Base-by-base conservation (phyloP, 306 rosid genomes). In the Chamaecrista fasciculata region DNA sequence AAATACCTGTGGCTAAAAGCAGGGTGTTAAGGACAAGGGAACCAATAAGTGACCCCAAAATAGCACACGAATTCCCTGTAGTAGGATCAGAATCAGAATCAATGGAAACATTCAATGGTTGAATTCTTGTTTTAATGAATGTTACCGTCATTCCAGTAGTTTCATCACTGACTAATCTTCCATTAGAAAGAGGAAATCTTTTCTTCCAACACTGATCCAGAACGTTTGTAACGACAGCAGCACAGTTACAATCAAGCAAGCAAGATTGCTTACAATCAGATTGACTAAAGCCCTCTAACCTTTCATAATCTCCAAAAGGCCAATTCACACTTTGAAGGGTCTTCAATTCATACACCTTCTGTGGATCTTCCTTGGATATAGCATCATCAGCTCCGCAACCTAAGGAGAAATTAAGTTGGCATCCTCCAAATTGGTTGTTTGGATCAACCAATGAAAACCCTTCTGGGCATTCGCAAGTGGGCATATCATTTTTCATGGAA, bases 181-280 rank as follows among this genome's bases (percentile, higher is more conserved):
- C 87, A 57, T 79, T 79, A 39, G 65, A 19, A 37, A 83, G 77
- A n/a, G 87, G 84, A 0, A 69, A 50, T 31, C 67, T 68, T 29
- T 83, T 83, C 84, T 72, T 72, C 79, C 79, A 83, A 50, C 87
- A 83, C 0, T 29, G 33, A 5, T 23, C 6, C 20, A 6, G 0
- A 0, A n/a, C n/a, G 9, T 3, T 39, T 7, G 25, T 63, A 39
- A 83, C 14, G 3, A 51, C 81, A 52, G 58, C 55, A 34, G 55
- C 75, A 69, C 84, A 83, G 31, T 7, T 25, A 29, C 84, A 83
- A 72, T 79, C 84, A 8, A 57, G 2, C 69, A 79, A 73, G 51
- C 87, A 83, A 67, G 77, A 62, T 11, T 31, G 19, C 28, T 19
- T 20, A 66, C 83, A 82, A 0, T 82, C 48, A 4, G 71, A 52